Base-by-base conservation (phyloP, 2,329 filamentous ascomycete species). In the Apiospora kogelbergensis region DNA sequence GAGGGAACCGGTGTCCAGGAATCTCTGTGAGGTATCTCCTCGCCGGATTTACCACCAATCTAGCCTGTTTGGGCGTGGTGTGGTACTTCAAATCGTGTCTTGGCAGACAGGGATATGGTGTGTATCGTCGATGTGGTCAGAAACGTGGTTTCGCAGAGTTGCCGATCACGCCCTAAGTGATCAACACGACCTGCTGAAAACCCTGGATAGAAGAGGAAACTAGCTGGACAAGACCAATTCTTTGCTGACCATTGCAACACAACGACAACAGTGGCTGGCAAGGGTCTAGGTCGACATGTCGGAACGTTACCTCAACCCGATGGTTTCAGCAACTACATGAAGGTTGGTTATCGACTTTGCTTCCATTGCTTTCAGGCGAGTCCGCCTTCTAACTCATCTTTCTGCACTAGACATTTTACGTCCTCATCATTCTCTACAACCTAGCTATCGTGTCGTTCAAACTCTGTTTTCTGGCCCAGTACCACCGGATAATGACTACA, bases 401-500 rank as follows among this genome's bases (percentile, higher is more conserved):
- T 11, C 6, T 22, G n/a, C 44, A 46, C 20, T 22, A 45, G 40
- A 30, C 41, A 2, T 65, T 65, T 20, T 65, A n/a, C 22, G 26
- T 65, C 26, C 15, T 46, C 41, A 20, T 65, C 26, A n/a, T 65
- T 41, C n/a, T 65, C 11, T 65, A 65, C 26, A 46, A 65, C 41
- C 42, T 42, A 5, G 22, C 64, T n/a, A 44, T 65, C 40, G 20
- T 26, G 2, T 44, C 64, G 20, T 44, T 65, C 64, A 65, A 65
- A 20, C 13, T 65, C 22, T 44, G 40, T 13, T 65, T 65, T 13
- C 64, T 65, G 2, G 40, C 64, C 26, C 64, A 65, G 26, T 65
- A 44, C 42, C 45, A 45, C 26, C 64, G 64, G 13, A 45, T 65
- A 26, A 65, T 65, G 17, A n/a, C 22, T 42, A 11, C 26, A 10